phyloP scores from a whole-genome alignment of 345 rosid species.

The Eucalyptus virginea region DNA sequence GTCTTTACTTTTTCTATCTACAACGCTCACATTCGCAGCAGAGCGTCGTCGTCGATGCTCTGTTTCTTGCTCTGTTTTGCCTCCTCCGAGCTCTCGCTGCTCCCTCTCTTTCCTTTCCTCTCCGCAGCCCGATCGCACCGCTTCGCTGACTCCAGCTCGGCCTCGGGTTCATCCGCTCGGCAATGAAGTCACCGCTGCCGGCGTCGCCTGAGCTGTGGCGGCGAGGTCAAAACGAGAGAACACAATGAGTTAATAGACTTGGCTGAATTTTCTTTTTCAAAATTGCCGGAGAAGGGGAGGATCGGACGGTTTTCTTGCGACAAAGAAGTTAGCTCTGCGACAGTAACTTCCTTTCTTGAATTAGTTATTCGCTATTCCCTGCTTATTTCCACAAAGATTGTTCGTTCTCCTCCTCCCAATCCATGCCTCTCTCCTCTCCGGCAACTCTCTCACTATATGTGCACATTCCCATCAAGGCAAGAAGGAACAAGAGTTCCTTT shows the following conservation, averaged over 20 bases:
- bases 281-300: not conserved
- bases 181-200: not conserved
- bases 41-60: not conserved
- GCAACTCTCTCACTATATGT: not conserved
- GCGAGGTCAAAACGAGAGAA: not conserved
- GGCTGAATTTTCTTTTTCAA: not conserved
- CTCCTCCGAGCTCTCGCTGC: constrained; percentile 35
- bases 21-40: not conserved
- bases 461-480: not conserved
- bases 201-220: constrained; percentile 22
- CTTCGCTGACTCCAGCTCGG: constrained; percentile 20
- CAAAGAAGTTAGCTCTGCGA: not conserved
- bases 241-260: not conserved
- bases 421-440: constrained; percentile 2
- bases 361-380: not conserved
- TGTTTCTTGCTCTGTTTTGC: constrained; percentile 18
- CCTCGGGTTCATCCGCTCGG: constrained; percentile 12
- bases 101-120: constrained; percentile 37
- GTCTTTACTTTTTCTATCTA: too few relatives aligned
- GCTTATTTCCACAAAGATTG: constrained; percentile 18
- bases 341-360: not conserved
- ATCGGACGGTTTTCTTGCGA: not conserved
- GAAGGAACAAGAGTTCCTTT: not conserved
- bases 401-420: constrained; percentile 16
- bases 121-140: constrained; percentile 12